Percentiles rank a stretch among this genome's conserved stretches.
Conservation (phyloP, 2,329 filamentous ascomycete species). For the Chaetomiaceae sp. region DNA sequence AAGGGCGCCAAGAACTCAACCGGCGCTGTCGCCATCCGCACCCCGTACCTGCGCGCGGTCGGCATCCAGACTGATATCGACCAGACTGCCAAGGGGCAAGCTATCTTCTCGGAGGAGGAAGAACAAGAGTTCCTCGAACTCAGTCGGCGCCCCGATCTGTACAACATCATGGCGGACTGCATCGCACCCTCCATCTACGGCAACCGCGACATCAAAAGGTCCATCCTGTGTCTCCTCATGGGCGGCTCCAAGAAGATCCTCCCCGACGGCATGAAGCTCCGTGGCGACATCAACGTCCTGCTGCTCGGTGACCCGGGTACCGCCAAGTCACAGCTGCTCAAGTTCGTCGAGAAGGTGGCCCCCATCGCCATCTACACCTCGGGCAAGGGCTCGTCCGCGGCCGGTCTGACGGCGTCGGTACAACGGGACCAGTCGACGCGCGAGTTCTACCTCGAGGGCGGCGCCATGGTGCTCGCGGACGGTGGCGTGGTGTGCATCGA, state of each 20-base stretch:
- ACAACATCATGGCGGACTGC: constrained; percentile 81
- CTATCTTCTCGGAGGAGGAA: constrained; percentile 86
- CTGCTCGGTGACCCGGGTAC: constrained; percentile 96
- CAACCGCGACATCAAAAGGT: constrained; percentile 93
- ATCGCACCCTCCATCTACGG: constrained; percentile 98
- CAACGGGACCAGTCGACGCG: constrained; percentile 87
- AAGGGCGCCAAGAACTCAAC: constrained; percentile 78
- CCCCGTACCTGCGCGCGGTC: constrained; percentile 87
- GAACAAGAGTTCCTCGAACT: constrained; percentile 94
- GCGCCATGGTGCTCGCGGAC: constrained; percentile 96
- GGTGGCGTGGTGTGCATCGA: constrained; percentile 97
- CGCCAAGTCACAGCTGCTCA: constrained; percentile 92
- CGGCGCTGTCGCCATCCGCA: constrained; percentile 88
- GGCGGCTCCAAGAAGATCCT: constrained; percentile 97
- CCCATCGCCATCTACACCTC: constrained; percentile 98
- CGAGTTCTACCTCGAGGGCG: constrained; percentile 96
- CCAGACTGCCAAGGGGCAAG: constrained; percentile 78
- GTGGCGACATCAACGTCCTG: constrained; percentile 97
- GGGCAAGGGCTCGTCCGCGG: constrained; percentile 94
- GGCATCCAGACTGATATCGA: constrained; percentile 89
- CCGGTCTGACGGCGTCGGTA: constrained; percentile 94
- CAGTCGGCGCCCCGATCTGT: constrained; percentile 87
- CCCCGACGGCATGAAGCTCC: constrained; percentile 93
- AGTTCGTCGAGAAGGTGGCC: constrained; percentile 94
- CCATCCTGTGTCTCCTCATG: constrained; percentile 87